These are phyloP conservation scores for Diaporthe batatas DNA, from an alignment of 2,329 filamentous ascomycete species.

Conservation along the genomic window DNA sequence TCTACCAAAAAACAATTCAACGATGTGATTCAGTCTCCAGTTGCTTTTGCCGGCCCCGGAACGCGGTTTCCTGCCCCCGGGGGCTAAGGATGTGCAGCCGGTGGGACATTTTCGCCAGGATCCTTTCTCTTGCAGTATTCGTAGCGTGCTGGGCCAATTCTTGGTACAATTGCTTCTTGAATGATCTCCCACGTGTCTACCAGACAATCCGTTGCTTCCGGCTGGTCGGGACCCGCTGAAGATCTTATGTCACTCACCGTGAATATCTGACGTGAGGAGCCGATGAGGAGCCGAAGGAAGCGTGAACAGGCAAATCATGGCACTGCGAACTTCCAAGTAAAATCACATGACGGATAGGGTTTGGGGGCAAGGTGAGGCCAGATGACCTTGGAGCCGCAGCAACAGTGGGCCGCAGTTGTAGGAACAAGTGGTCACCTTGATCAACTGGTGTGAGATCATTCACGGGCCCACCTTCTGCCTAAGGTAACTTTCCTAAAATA, in stretches of 20 bases:
- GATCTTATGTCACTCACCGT: neutral
- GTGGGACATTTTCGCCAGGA: neutral
- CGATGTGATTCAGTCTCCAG: neutral
- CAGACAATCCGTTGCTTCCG: conserved; percentile 2
- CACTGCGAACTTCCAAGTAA: neutral
- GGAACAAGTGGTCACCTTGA: neutral
- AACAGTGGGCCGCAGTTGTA: neutral
- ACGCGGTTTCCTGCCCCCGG: conserved; percentile 6
- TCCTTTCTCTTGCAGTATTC: neutral
- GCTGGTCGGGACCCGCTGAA: neutral
- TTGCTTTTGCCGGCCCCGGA: conserved; percentile 22
- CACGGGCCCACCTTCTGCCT: neutral
- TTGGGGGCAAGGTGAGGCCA: neutral
- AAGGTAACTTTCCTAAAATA: neutral
- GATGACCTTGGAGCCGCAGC: neutral
- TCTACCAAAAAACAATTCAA: neutral
- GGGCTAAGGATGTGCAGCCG: conserved; percentile 18
- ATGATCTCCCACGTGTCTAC: conserved; percentile 10
- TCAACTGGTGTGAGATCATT: neutral
- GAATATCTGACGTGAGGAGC: neutral
- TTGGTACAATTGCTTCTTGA: conserved; percentile 9
- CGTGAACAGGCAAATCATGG: neutral
- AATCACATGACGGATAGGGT: neutral
- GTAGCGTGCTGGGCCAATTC: neutral
- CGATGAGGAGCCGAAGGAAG: neutral